These are phyloP conservation scores for Endocarpon pusillum DNA, from an alignment of 495 filamentous ascomycete genomes.

Conservation along the genomic window DNA sequence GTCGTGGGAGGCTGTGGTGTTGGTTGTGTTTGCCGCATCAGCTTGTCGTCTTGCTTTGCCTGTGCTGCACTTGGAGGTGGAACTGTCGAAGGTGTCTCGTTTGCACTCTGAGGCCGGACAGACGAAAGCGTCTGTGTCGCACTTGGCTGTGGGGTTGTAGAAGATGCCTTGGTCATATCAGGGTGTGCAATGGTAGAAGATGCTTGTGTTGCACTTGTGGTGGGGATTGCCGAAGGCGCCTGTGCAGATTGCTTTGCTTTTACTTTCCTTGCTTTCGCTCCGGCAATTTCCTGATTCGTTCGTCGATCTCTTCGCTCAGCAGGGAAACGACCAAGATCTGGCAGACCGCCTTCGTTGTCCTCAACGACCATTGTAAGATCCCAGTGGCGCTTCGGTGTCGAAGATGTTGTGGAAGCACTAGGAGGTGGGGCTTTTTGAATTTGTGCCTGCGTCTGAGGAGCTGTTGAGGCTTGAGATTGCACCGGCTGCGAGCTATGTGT, in stretches of 20 bases:
- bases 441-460: no score
- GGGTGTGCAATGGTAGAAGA: slow-evolving; percentile 1
- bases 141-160: slow-evolving; percentile 1
- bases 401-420: no score
- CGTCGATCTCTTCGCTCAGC: slow-evolving; percentile 9
- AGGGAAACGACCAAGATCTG: slow-evolving; percentile 13
- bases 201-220: no score
- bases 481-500: no score
- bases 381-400: no score
- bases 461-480: no score
- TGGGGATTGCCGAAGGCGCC: not conserved
- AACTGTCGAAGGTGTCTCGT: not conserved
- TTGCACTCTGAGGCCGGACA: not conserved
- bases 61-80: slow-evolving; percentile 1
- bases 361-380: not conserved
- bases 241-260: not conserved
- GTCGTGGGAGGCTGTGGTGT: slow-evolving; percentile 1
- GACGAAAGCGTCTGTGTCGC: slow-evolving; percentile 1
- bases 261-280: slow-evolving; percentile 3
- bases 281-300: not conserved
- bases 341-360: slow-evolving; percentile 4
- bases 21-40: no score
- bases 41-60: slow-evolving; percentile 1
- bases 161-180: not conserved
- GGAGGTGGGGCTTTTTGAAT: not conserved